Evolutionary conservation across 169 alveolate species (phyloP).

Genomic region (Cryptosporidium xiaoi): DNA sequence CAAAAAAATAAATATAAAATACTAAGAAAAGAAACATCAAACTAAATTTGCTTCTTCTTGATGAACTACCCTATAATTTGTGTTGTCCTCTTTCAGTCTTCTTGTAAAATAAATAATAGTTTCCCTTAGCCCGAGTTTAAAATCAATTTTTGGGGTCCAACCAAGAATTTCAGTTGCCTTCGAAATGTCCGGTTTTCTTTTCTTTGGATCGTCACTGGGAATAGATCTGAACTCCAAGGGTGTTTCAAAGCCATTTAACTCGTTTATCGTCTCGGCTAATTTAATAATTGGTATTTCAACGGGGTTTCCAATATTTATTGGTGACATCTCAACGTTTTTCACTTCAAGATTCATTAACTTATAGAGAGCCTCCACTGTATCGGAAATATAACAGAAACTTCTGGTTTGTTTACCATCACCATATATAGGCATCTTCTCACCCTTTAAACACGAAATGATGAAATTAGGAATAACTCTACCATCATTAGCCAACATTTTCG

Average conservation of each 20-base stretch:
- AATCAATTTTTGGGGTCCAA: conserved; percentile 78
- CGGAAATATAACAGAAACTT: conserved; percentile 84
- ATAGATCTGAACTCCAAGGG: conserved; percentile 57
- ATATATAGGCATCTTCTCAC: conserved; percentile 79
- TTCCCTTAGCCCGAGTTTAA: conserved; percentile 76
- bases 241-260: conserved; percentile 64
- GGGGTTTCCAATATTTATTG: conserved; percentile 85
- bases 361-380: conserved; percentile 82
- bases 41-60: conserved; percentile 49
- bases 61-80: neutral
- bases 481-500: conserved; percentile 81
- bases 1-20: neutral
- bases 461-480: conserved; percentile 85
- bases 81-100: conserved; percentile 43
- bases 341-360: conserved; percentile 78
- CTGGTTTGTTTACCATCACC: conserved; percentile 87
- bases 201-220: conserved; percentile 81
- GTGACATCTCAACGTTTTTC: conserved; percentile 71
- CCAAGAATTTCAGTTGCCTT: conserved; percentile 75
- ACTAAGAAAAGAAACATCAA: neutral
- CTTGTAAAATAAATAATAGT: conserved; percentile 76
- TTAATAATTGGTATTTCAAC: conserved; percentile 82
- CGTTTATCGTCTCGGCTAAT: conserved; percentile 80
- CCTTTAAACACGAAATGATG: conserved; percentile 79
- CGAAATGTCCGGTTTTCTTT: conserved; percentile 80